Evolutionary conservation across 2,329 filamentous ascomycete species (phyloP).

Genomic region (Paecilomyces variotii): DNA sequence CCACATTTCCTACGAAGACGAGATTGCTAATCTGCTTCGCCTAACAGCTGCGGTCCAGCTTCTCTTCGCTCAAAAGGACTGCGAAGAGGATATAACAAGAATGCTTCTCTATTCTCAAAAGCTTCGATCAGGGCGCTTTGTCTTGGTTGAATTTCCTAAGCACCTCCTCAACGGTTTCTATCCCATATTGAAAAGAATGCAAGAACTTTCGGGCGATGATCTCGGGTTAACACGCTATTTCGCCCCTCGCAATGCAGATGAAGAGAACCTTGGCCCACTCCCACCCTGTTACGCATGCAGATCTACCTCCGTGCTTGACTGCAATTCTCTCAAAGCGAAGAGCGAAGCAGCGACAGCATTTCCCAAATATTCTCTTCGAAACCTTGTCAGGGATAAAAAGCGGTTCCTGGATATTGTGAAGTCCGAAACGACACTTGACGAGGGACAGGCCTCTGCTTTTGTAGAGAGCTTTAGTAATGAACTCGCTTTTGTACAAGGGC

Average conservation of each 20-base stretch:
- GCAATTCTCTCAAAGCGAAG: neutral
- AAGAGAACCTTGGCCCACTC: constrained; percentile 2
- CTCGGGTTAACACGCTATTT: constrained; percentile 13
- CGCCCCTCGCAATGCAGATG: constrained; percentile 7
- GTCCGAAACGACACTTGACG: constrained; percentile 12
- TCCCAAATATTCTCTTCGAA: neutral
- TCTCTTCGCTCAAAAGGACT: constrained; percentile 11
- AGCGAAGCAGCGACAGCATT: neutral
- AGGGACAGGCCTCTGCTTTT: constrained; percentile 15
- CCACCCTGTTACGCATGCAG: constrained; percentile 3
- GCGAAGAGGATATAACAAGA: constrained; percentile 12
- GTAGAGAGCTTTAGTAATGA: constrained; percentile 11
- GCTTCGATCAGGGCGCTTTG: constrained; percentile 8
- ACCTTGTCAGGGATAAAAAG: constrained; percentile 2
- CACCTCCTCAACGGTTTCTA: constrained; percentile 12
- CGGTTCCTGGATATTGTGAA: constrained; percentile 5
- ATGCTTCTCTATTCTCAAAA: constrained; percentile 9
- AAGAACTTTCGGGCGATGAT: constrained; percentile 5
- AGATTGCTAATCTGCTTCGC: neutral
- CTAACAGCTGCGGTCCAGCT: constrained; percentile 11
- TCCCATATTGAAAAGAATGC: constrained; percentile 10
- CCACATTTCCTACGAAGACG: neutral
- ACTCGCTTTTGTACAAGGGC: constrained; percentile 19
- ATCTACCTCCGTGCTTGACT: neutral
- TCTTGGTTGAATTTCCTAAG: constrained; percentile 13